phyloP scores from a whole-genome alignment of 495 filamentous ascomycete species.

The Penicillium robsamsonii region DNA sequence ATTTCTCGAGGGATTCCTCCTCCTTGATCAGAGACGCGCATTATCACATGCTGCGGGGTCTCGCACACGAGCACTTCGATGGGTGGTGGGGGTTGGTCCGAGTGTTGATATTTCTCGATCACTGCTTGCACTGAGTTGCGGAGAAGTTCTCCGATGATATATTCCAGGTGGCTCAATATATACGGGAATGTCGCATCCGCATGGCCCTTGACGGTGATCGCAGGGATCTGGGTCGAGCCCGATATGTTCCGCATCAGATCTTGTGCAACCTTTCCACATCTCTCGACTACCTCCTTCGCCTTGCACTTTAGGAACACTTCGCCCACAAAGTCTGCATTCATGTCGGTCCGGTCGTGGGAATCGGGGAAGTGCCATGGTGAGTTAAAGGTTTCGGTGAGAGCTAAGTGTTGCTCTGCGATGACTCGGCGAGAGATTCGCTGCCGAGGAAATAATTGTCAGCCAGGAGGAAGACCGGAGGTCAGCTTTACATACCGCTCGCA shows the following conservation, averaged over 20 bases:
- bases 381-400: conserved; percentile 94
- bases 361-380: conserved; percentile 88
- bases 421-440: conserved; percentile 92
- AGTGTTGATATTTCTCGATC: conserved; percentile 61
- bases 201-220: conserved; percentile 83
- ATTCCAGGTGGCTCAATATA: conserved; percentile 92
- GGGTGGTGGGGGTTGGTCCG: conserved; percentile 58
- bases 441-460: conserved; percentile 3
- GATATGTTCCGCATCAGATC: conserved; percentile 70
- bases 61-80: conserved; percentile 96
- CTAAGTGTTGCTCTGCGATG: conserved; percentile 96
- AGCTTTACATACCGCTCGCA: conserved; percentile 73
- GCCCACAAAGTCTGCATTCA: conserved; percentile 83
- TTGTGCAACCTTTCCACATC: conserved; percentile 70
- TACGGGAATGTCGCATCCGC: conserved; percentile 91
- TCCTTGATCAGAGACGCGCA: conserved; percentile 92
- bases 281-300: conserved; percentile 82
- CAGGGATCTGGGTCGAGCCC: conserved; percentile 67
- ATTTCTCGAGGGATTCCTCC: conserved; percentile 84
- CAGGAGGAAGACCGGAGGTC: background rate
- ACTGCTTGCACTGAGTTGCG: conserved; percentile 93
- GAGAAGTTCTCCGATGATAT: conserved; percentile 92
- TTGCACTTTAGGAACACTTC: conserved; percentile 95
- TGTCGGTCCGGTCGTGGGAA: conserved; percentile 59
- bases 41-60: conserved; percentile 90